Conservation (phyloP, 139 green algal genomes). For the Tetradesmus lagerheimii region DNA sequence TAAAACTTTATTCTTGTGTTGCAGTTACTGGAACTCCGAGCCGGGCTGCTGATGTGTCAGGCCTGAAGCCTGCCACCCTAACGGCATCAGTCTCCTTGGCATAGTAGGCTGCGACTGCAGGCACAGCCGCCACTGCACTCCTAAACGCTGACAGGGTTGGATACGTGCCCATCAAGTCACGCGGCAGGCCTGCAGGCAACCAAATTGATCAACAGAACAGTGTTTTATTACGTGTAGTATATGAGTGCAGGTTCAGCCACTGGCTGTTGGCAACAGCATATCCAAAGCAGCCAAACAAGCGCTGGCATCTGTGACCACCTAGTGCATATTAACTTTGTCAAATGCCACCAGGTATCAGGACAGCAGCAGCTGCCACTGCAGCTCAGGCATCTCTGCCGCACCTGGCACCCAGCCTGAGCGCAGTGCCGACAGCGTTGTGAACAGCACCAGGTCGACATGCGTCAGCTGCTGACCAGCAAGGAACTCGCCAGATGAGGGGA, state of each 20-base stretch:
- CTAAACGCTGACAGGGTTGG: not conserved
- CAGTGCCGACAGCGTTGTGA: not conserved
- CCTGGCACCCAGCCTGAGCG: not conserved
- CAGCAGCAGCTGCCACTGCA: not conserved
- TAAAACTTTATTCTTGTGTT: not conserved
- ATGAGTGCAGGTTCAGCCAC: too few relatives aligned
- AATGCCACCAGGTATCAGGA: not conserved
- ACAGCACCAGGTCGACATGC: constrained; percentile 11
- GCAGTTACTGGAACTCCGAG: too few relatives aligned
- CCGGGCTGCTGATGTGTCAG: not conserved
- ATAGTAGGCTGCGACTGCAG: not conserved
- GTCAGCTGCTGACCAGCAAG: not conserved
- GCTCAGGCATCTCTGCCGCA: not conserved
- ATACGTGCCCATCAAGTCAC: not conserved
- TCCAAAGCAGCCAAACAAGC: too few relatives aligned
- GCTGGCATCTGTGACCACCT: too few relatives aligned
- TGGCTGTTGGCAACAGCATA: too few relatives aligned
- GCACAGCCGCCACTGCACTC: not conserved
- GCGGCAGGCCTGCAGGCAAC: not conserved
- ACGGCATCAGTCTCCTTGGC: not conserved
- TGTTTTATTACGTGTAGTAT: not conserved
- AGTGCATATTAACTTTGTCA: too few relatives aligned
- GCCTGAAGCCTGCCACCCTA: not conserved
- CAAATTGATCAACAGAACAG: not conserved
- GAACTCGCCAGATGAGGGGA: not conserved